Conservation (phyloP, 2,329 filamentous ascomycete species). For the Aspergillus flavus region DNA sequence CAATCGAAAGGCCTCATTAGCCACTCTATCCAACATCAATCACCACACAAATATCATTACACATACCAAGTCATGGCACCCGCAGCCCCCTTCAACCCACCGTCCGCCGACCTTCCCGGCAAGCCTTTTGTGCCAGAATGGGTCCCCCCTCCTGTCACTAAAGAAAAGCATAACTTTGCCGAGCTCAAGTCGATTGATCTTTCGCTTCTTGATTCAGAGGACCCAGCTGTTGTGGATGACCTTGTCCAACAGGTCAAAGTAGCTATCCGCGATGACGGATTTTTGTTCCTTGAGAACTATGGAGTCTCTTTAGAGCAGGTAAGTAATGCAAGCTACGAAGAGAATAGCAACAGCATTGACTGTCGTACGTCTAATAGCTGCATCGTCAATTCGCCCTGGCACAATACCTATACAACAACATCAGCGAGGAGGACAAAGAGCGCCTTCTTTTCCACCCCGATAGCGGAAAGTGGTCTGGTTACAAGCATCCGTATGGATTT, state of each 20-base stretch:
- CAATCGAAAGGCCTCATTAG: background rate
- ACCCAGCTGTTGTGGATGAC: constrained; percentile 45
- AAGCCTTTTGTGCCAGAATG: constrained; percentile 50
- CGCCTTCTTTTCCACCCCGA: constrained; percentile 52
- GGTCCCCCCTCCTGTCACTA: constrained; percentile 50
- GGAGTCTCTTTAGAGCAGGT: constrained; percentile 51
- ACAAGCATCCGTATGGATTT: constrained; percentile 53
- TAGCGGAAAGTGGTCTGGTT: constrained; percentile 54
- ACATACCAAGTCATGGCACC: constrained; percentile 25
- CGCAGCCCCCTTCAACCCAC: constrained; percentile 45
- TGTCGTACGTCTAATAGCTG: constrained; percentile 27
- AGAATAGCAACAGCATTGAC: background rate
- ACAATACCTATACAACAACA: constrained; percentile 55
- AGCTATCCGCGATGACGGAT: constrained; percentile 50
- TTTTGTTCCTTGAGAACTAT: constrained; percentile 55
- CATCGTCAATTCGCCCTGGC: constrained; percentile 56
- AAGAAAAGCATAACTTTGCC: constrained; percentile 49
- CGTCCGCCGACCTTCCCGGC: constrained; percentile 37
- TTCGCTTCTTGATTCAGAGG: constrained; percentile 47
- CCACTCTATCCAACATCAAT: background rate
- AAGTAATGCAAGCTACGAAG: background rate
- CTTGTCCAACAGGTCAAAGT: constrained; percentile 48
- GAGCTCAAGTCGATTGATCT: constrained; percentile 48
- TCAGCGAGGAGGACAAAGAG: constrained; percentile 53
- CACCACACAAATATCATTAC: background rate